Evolutionary conservation across 768 basidiomycete genomes (phyloP).

Genomic region (Russula vinacea): DNA sequence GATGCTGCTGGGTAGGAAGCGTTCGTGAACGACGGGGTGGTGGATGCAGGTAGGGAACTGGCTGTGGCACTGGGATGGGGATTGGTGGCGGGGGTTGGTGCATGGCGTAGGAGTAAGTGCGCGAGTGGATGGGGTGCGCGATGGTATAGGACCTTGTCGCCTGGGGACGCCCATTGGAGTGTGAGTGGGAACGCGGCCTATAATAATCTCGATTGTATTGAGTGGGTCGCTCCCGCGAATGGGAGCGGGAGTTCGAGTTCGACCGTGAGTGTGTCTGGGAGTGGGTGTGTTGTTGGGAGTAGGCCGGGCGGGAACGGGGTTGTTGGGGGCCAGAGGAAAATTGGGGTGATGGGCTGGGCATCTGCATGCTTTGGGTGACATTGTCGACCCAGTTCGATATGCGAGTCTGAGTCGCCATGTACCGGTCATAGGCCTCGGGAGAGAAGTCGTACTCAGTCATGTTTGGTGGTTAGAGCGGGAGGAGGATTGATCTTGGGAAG

Average conservation of each 20-base stretch:
- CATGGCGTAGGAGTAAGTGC: slow-evolving; percentile 27
- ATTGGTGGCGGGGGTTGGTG: slow-evolving; percentile 1
- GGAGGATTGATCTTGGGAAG: not conserved
- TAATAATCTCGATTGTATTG: slow-evolving; percentile 3
- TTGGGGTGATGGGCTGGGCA: slow-evolving; percentile 3
- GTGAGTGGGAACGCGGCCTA: slow-evolving; percentile 17
- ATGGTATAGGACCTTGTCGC: slow-evolving; percentile 2
- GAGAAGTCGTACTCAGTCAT: slow-evolving; percentile 67
- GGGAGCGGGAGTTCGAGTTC: slow-evolving; percentile 9
- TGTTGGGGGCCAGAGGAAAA: slow-evolving; percentile 1
- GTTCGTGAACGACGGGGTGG: slow-evolving; percentile 23
- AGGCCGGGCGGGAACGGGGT: slow-evolving; percentile 16
- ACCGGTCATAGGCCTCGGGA: slow-evolving; percentile 50
- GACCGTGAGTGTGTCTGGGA: slow-evolving; percentile 24
- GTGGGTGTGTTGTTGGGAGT: slow-evolving; percentile 1
- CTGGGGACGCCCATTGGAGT: slow-evolving; percentile 15
- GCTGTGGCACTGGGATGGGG: slow-evolving; percentile 20
- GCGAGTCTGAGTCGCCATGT: slow-evolving; percentile 46
- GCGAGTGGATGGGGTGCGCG: slow-evolving; percentile 22
- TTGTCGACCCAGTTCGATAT: slow-evolving; percentile 50
- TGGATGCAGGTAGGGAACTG: not conserved
- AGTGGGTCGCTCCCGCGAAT: slow-evolving; percentile 9
- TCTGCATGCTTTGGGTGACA: slow-evolving; percentile 37
- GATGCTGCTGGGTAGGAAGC: slow-evolving; percentile 19
- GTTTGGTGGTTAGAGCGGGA: slow-evolving; percentile 11